Base-by-base conservation (phyloP, 306 rosid species). In the Parietaria judaica region DNA sequence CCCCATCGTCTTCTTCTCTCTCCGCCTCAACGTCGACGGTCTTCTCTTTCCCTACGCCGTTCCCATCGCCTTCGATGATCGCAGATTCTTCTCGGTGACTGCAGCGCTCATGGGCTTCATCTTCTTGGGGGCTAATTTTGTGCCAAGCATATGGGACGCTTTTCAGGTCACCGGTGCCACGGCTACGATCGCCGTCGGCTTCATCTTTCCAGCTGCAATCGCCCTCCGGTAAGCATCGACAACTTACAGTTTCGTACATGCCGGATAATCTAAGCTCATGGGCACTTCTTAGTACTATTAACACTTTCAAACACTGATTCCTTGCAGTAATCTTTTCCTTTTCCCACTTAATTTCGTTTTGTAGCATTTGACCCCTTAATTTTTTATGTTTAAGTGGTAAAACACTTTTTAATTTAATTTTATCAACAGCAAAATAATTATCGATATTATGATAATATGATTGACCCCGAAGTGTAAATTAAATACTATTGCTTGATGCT, bases 81-180 rank as follows among this genome's bases (percentile, higher is more conserved):
- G 14, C 37, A 82, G 95, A 73, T 86, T 83, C 73, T 73, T 66
- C 69, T 68, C 66, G 16, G 67, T 81, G n/a, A 84, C 90, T 6
- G 58, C 66, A 65, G 63, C 71, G 63, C 83, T 87, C 62, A 64
- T 82, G 83, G 70, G 72, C 38, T 74, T 82, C 56, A 66, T 87
- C 60, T 87, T 80, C 73, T n/a, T 67, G 65, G 91, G 86, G 54
- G 88, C 91, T 61, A 81, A 82, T 74, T 84, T 73, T 70, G 83
- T 87, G 44, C 86, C 88, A 38, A 87, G 80, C 65, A 84, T 87
- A 51, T 87, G 89, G 95, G 84, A 80, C 66, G 95, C 95, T n/a
- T 84, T 84, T 49, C 95, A 87, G 78, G 75, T 84, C 73, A 84
- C 88, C 43, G 95, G 91, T 35, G 91, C 95, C 62, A 84, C 95